Percentiles rank a stretch among this genome's conserved stretches.
These are phyloP conservation scores for Metschnikowia picachoensis DNA, from an alignment of 805 yeast genomes.

Conservation along the genomic window DNA sequence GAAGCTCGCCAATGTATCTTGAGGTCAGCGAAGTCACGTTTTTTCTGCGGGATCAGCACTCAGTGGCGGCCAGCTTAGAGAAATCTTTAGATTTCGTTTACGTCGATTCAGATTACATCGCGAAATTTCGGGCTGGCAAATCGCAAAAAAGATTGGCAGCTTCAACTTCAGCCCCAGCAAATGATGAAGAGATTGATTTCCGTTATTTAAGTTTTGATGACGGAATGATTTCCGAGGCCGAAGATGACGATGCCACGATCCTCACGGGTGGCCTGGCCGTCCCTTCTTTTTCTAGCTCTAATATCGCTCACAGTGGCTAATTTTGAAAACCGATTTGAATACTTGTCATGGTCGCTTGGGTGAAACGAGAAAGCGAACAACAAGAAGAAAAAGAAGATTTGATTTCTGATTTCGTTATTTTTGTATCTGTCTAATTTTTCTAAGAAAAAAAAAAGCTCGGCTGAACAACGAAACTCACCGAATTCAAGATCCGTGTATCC, in stretches of 20 bases:
- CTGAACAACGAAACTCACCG: no score
- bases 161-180: no score
- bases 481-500: no score
- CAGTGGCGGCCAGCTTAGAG: conserved; percentile 19
- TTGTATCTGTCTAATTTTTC: no score
- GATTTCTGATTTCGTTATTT: no score
- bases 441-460: no score
- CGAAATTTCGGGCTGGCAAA: conserved; percentile 1
- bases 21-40: conserved; percentile 29
- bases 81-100: conserved; percentile 23
- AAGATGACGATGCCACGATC: conserved; percentile 1
- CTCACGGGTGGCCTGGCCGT: neutral
- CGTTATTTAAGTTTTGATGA: neutral
- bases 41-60: conserved; percentile 30
- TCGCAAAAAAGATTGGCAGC: neutral
- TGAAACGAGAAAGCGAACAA: no score
- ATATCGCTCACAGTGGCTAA: no score
- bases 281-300: no score
- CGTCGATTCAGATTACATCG: conserved; percentile 16
- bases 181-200: neutral
- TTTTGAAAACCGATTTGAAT: no score
- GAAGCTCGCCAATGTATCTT: conserved; percentile 21
- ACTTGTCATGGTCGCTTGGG: no score
- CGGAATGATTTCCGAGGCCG: conserved; percentile 7
- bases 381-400: no score